These are phyloP conservation scores for Cytauxzoon felis DNA, from an alignment of 169 alveolate species.

Conservation along the genomic window DNA sequence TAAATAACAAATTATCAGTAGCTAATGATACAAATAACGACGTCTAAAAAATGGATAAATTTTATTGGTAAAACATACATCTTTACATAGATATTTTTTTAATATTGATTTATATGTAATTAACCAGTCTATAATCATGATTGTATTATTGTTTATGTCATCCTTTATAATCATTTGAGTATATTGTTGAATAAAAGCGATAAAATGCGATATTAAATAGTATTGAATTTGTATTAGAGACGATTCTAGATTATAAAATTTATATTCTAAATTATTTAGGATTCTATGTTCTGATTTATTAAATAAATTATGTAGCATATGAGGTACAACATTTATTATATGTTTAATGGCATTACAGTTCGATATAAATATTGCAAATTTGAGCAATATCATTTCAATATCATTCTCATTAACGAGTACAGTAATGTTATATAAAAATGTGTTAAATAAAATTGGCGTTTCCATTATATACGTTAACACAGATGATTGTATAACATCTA, in stretches of 20 bases:
- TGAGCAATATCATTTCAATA: not conserved
- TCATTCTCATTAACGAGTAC: slow-evolving; percentile 15
- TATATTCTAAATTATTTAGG: too few relatives aligned
- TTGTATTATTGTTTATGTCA: slow-evolving; percentile 14
- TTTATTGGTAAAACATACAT: slow-evolving; percentile 41
- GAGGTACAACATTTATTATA: slow-evolving; percentile 15
- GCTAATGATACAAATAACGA: too few relatives aligned
- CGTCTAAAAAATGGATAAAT: too few relatives aligned
- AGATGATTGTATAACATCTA: slow-evolving; percentile 12
- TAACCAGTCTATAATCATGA: slow-evolving; percentile 14
- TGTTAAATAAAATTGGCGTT: slow-evolving; percentile 36
- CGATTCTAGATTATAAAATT: slow-evolving; percentile 1
- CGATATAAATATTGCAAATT: slow-evolving; percentile 34
- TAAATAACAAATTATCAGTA: too few relatives aligned
- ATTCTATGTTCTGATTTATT: too few relatives aligned
- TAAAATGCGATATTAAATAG: slow-evolving; percentile 33
- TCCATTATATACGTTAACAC: slow-evolving; percentile 17
- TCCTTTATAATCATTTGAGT: slow-evolving; percentile 32
- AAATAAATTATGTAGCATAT: slow-evolving; percentile 16
- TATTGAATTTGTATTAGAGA: slow-evolving; percentile 42
- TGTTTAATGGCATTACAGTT: slow-evolving; percentile 18
- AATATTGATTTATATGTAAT: not conserved
- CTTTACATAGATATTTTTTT: not conserved
- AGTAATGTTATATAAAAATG: slow-evolving; percentile 22
- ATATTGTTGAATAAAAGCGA: slow-evolving; percentile 48